Conservation (phyloP, 495 filamentous ascomycete species). For the Aspergillus ellipticus region DNA sequence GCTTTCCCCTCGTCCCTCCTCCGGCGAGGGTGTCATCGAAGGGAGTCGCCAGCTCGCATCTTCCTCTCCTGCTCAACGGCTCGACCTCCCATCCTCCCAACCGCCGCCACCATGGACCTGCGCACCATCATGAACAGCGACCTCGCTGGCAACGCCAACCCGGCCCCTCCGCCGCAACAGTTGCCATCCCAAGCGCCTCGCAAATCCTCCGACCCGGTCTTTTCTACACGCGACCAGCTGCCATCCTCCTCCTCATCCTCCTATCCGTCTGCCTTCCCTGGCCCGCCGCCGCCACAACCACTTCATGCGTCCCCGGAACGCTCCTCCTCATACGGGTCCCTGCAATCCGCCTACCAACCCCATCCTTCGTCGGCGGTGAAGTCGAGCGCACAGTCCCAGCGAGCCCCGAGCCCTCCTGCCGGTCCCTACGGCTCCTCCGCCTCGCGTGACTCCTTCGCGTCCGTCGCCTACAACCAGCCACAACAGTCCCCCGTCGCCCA, state of each 20-base stretch:
- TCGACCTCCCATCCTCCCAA: background rate
- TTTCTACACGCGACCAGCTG: slow-evolving; percentile 30
- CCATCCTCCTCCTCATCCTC: slow-evolving; percentile 19
- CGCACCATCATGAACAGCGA: slow-evolving; percentile 52
- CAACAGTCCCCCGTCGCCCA: slow-evolving; percentile 41
- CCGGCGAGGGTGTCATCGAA: background rate
- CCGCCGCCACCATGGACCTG: slow-evolving; percentile 46
- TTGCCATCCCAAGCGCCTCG: slow-evolving; percentile 18
- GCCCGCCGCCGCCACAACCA: slow-evolving; percentile 41
- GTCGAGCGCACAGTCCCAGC: slow-evolving; percentile 30
- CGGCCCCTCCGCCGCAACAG: slow-evolving; percentile 20
- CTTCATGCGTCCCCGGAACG: slow-evolving; percentile 39
- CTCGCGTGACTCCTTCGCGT: slow-evolving; percentile 34
- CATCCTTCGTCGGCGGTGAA: slow-evolving; percentile 31
- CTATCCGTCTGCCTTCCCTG: slow-evolving; percentile 29
- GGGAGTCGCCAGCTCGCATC: slow-evolving; percentile 7
- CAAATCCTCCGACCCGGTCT: slow-evolving; percentile 27
- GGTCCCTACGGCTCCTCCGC: slow-evolving; percentile 31
- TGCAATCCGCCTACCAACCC: slow-evolving; percentile 47
- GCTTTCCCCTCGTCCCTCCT: background rate
- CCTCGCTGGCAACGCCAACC: slow-evolving; percentile 32
- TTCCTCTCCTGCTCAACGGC: background rate
- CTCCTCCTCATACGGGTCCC: slow-evolving; percentile 38
- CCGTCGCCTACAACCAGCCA: slow-evolving; percentile 30
- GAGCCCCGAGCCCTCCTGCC: slow-evolving; percentile 37